phyloP scores from a whole-genome alignment of 2,329 filamentous ascomycete species.

The Fusarium pseudonygamai region DNA sequence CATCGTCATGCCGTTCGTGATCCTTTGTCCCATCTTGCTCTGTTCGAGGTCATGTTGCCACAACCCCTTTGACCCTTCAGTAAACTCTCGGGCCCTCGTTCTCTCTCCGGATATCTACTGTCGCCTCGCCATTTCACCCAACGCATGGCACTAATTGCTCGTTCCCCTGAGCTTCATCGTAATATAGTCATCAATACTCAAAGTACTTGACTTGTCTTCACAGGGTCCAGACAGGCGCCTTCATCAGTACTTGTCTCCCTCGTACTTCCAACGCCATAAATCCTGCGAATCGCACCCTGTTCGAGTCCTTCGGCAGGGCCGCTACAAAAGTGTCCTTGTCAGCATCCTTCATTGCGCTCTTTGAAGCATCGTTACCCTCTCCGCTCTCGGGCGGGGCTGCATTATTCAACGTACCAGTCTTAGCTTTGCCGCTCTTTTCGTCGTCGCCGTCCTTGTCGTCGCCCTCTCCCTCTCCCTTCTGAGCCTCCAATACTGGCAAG shows the following conservation, averaged over 20 bases:
- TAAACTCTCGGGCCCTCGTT: neutral
- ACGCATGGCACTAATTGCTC: conserved; percentile 5
- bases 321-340: conserved; percentile 52
- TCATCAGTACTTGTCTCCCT: conserved; percentile 77
- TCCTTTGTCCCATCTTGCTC: conserved; percentile 12
- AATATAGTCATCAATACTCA: neutral
- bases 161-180: neutral
- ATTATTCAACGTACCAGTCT: conserved; percentile 56
- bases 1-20: conserved; percentile 20
- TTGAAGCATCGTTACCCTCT: conserved; percentile 45
- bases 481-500: conserved; percentile 68
- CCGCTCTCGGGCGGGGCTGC: conserved; percentile 24
- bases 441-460: conserved; percentile 55
- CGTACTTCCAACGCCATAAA: conserved; percentile 80
- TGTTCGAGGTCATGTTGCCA: conserved; percentile 17
- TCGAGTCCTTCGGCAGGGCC: conserved; percentile 55
- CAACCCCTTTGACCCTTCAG: neutral
- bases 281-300: conserved; percentile 76
- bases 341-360: conserved; percentile 47
- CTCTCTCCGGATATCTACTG: conserved; percentile 14
- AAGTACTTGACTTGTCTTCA: conserved; percentile 13
- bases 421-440: conserved; percentile 57
- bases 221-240: conserved; percentile 77
- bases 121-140: neutral
- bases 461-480: conserved; percentile 54